Evolutionary conservation across 495 filamentous ascomycete genomes (phyloP).

Genomic region (Penicillium steckii): DNA sequence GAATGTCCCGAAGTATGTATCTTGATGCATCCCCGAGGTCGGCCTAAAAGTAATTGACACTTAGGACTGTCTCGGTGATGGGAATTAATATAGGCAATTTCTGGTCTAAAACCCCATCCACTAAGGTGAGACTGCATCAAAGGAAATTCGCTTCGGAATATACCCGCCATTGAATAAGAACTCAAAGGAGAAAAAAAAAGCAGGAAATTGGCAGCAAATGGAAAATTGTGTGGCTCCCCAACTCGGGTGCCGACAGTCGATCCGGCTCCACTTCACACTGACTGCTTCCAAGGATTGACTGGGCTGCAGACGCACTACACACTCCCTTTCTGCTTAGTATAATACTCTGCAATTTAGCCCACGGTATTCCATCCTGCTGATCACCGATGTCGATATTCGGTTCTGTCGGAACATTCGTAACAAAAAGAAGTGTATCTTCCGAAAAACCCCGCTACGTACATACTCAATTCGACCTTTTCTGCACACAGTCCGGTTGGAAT

Average conservation of each 20-base stretch:
- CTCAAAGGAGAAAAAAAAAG: no score
- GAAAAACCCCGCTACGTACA: background rate
- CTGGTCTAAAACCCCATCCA: no score
- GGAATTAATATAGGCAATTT: no score
- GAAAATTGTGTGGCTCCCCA: conserved; percentile 1
- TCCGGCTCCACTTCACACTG: conserved; percentile 3
- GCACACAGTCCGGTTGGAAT: conserved; percentile 7
- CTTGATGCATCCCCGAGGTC: no score
- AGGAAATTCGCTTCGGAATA: no score
- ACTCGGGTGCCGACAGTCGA: conserved; percentile 5
- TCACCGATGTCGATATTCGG: background rate
- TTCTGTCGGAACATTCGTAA: background rate
- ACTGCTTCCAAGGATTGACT: background rate
- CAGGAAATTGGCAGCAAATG: background rate
- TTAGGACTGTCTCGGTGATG: no score
- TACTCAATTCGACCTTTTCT: background rate
- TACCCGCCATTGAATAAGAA: no score
- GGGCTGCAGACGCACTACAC: background rate
- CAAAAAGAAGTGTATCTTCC: background rate
- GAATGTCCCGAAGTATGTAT: no score
- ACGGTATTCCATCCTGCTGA: no score
- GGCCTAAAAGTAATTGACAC: no score
- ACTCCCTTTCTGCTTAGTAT: background rate
- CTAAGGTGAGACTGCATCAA: no score
- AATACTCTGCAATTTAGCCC: no score